phyloP scores from a whole-genome alignment of 2,329 filamentous ascomycete genomes.

The Fusarium udum region DNA sequence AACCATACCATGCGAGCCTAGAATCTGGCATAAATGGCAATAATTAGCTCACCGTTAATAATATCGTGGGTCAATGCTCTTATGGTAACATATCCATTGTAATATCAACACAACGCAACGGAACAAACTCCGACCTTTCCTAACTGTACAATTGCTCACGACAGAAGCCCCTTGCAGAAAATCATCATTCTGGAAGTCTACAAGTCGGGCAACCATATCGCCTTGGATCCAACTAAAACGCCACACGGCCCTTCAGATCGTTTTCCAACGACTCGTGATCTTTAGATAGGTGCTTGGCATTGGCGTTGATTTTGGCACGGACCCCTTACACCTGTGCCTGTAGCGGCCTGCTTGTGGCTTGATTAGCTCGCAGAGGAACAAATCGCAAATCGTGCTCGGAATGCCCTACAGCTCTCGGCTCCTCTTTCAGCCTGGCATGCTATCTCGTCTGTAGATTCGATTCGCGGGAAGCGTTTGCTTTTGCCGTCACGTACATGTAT shows the following conservation, averaged over 20 bases:
- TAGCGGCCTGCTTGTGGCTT: conserved; percentile 24
- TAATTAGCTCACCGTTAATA: conserved; percentile 11
- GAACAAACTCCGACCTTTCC: not conserved
- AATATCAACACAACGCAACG: conserved; percentile 6
- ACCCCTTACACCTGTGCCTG: conserved; percentile 21
- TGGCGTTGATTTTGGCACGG: conserved; percentile 30
- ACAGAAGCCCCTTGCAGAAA: conserved; percentile 5
- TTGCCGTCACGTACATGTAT: conserved; percentile 10
- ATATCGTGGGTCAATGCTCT: conserved; percentile 2
- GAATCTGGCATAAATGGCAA: conserved; percentile 22
- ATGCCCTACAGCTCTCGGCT: conserved; percentile 8
- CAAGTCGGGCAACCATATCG: conserved; percentile 26
- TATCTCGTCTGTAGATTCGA: not conserved
- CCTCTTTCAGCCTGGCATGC: conserved; percentile 30
- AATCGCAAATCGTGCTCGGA: conserved; percentile 37
- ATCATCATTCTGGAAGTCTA: conserved; percentile 29
- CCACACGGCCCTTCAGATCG: conserved; percentile 22
- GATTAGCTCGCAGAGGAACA: conserved; percentile 19
- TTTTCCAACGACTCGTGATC: conserved; percentile 20
- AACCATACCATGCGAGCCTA: conserved; percentile 17
- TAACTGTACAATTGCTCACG: conserved; percentile 4
- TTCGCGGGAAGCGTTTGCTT: conserved; percentile 10
- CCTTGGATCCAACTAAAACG: conserved; percentile 31
- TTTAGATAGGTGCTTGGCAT: conserved; percentile 3
- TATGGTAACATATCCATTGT: not conserved